Conservation (phyloP, 352 stramenopile genomes). For the Pythium guiyangense region DNA sequence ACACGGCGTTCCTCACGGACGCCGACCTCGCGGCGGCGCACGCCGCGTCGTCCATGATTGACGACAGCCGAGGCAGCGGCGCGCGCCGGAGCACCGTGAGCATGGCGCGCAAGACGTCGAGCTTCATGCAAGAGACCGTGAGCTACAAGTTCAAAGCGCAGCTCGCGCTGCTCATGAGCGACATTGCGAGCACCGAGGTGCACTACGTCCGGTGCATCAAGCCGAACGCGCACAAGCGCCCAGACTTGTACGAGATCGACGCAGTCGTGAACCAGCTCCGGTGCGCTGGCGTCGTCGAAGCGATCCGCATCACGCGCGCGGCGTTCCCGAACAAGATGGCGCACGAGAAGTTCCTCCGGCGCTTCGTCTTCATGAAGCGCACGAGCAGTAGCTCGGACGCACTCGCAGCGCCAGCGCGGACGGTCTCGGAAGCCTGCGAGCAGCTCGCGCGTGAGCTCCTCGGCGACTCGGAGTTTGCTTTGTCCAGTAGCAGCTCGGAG, state of each 20-base stretch:
- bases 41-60: conserved; percentile 41
- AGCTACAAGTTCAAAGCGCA: conserved; percentile 90
- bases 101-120: conserved; percentile 55
- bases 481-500: conserved; percentile 21
- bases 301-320: conserved; percentile 86
- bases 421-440: conserved; percentile 59
- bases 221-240: conserved; percentile 82
- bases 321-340: conserved; percentile 93
- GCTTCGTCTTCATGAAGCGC: conserved; percentile 74
- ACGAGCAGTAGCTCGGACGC: conserved; percentile 14
- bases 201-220: conserved; percentile 92
- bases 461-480: conserved; percentile 13
- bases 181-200: conserved; percentile 82
- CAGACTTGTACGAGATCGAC: conserved; percentile 79
- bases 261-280: conserved; percentile 84
- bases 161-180: conserved; percentile 79
- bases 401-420: conserved; percentile 22
- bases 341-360: conserved; percentile 86
- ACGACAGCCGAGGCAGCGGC: conserved; percentile 13
- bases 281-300: conserved; percentile 87
- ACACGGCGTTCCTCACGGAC: conserved; percentile 53
- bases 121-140: conserved; percentile 86
- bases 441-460: conserved; percentile 50
- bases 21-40: conserved; percentile 51
- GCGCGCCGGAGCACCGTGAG: conserved; percentile 33